These are phyloP conservation scores for Aureobasidium musti DNA, from an alignment of 2,329 filamentous ascomycete genomes.

Conservation along the genomic window DNA sequence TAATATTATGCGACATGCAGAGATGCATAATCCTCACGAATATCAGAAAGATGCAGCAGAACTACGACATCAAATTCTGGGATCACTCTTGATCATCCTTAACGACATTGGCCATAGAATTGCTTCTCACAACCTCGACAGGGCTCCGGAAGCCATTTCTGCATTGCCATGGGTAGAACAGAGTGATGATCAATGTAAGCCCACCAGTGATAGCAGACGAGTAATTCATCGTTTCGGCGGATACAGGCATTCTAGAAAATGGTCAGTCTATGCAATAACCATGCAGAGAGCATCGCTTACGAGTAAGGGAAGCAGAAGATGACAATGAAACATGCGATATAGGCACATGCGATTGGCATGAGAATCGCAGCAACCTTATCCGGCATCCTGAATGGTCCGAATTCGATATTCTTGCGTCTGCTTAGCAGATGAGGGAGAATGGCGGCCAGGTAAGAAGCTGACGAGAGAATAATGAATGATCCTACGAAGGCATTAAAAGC, in stretches of 20 bases:
- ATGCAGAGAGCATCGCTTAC: slow-evolving; percentile 21
- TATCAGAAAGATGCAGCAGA: not conserved
- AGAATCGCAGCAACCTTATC: slow-evolving; percentile 53
- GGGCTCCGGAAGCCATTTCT: slow-evolving; percentile 45
- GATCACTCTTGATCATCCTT: slow-evolving; percentile 22
- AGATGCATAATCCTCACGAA: not conserved
- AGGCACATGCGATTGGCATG: slow-evolving; percentile 56
- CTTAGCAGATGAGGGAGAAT: slow-evolving; percentile 56
- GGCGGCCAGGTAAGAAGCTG: slow-evolving; percentile 62
- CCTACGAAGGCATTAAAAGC: slow-evolving; percentile 69
- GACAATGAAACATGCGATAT: slow-evolving; percentile 63
- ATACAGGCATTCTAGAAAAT: slow-evolving; percentile 36
- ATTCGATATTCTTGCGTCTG: slow-evolving; percentile 48
- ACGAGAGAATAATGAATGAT: slow-evolving; percentile 58
- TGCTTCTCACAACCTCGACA: slow-evolving; percentile 26
- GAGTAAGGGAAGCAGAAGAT: slow-evolving; percentile 62
- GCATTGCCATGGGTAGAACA: slow-evolving; percentile 38
- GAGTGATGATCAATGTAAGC: slow-evolving; percentile 42
- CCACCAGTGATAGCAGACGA: slow-evolving; percentile 45
- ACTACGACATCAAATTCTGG: not conserved
- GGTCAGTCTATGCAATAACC: not conserved
- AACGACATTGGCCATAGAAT: slow-evolving; percentile 3
- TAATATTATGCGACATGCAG: not conserved
- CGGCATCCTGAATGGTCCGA: slow-evolving; percentile 62
- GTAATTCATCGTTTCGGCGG: slow-evolving; percentile 49